Evolutionary conservation across 345 rosid species (phyloP).

Genomic region (Linum usitatissimum): DNA sequence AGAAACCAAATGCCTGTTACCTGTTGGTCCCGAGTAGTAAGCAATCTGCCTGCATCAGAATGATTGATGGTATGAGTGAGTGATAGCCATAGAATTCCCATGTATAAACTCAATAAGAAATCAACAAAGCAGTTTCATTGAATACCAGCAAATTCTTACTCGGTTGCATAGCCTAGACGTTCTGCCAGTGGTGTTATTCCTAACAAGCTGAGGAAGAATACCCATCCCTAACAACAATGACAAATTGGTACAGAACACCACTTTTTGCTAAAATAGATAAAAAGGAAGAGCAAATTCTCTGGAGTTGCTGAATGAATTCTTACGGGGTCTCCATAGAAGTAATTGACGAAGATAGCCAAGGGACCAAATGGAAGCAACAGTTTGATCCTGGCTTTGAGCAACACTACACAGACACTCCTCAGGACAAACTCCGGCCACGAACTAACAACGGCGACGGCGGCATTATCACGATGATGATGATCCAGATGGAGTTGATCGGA

Average conservation of each 20-base stretch:
- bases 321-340: conserved; percentile 15
- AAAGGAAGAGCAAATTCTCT: background rate
- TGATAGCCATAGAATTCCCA: background rate
- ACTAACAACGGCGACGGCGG: background rate
- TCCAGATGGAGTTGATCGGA: background rate
- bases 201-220: conserved; percentile 2
- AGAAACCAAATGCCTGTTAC: background rate
- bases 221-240: background rate
- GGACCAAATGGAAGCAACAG: conserved; percentile 27
- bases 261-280: background rate
- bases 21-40: conserved; percentile 2
- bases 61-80: background rate
- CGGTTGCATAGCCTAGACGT: conserved; percentile 3
- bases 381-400: conserved; percentile 13
- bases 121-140: background rate
- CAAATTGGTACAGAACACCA: too few relatives aligned
- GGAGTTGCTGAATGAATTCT: conserved; percentile 1
- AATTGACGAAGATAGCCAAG: conserved; percentile 20
- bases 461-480: background rate
- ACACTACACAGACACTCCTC: background rate
- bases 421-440: background rate
- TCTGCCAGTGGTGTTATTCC: conserved; percentile 6
- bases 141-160: background rate
- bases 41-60: conserved; percentile 6
- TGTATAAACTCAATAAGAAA: background rate